Conservation (phyloP, 192 early-diverging fungal genomes). For the Rhizophagus prolifer region DNA sequence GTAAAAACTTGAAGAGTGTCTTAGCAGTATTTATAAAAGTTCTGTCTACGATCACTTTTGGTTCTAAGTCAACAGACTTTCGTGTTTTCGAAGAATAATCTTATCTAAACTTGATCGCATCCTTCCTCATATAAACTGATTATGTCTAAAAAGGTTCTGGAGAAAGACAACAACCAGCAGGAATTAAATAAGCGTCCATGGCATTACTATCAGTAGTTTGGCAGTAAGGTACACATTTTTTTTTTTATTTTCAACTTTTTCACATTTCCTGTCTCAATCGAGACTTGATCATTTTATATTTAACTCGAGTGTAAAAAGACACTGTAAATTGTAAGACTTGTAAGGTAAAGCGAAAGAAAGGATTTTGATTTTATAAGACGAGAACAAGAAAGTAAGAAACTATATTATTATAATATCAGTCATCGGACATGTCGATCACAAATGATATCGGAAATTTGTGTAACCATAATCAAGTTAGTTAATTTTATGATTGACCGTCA, state of each 20-base stretch:
- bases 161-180: no score
- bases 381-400: conserved; percentile 21
- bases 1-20: not conserved
- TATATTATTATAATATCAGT: conserved; percentile 9
- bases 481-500: no score
- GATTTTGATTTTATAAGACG: not conserved
- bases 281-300: not conserved
- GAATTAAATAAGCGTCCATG: no score
- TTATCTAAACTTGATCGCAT: no score
- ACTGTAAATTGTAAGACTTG: not conserved
- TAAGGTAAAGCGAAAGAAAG: not conserved
- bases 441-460: no score
- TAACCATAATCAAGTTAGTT: no score
- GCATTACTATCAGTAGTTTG: no score
- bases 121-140: no score
- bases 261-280: not conserved
- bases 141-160: no score
- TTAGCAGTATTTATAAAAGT: not conserved
- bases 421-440: no score
- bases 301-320: not conserved
- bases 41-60: not conserved
- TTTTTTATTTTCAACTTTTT: no score
- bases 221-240: no score
- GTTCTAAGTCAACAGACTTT: not conserved
- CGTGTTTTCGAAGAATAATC: not conserved